Evolutionary conservation across 768 basidiomycete species (phyloP).

Genomic region (Lentinus tigrinus): DNA sequence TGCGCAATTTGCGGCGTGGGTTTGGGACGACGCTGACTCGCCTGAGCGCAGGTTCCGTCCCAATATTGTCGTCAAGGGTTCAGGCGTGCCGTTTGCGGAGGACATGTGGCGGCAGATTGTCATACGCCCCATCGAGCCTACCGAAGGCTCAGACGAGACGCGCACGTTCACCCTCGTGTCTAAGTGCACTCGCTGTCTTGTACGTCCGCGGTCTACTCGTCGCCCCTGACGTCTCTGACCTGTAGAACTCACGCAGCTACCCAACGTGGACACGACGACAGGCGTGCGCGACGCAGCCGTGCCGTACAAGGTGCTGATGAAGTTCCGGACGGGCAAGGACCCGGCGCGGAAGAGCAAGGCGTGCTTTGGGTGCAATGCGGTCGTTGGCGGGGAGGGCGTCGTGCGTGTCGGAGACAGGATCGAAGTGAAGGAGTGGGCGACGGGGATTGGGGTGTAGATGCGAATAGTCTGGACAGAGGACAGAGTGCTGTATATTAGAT

Average conservation of each 20-base stretch:
- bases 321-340: slow-evolving; percentile 64
- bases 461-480: too few species aligned
- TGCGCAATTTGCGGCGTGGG: slow-evolving; percentile 26
- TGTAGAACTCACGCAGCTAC: slow-evolving; percentile 46
- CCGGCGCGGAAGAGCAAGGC: slow-evolving; percentile 46
- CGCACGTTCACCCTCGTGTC: slow-evolving; percentile 56
- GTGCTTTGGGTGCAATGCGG: slow-evolving; percentile 69
- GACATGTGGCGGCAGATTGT: slow-evolving; percentile 65
- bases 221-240: neutral
- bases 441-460: slow-evolving; percentile 14
- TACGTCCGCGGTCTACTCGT: slow-evolving; percentile 34
- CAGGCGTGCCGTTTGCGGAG: slow-evolving; percentile 67
- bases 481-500: too few species aligned
- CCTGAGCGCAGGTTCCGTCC: slow-evolving; percentile 62
- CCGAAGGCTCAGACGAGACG: slow-evolving; percentile 14
- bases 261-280: slow-evolving; percentile 66
- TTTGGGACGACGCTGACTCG: neutral
- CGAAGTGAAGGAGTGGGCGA: slow-evolving; percentile 25
- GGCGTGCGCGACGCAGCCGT: slow-evolving; percentile 70
- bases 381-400: slow-evolving; percentile 48
- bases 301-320: slow-evolving; percentile 73
- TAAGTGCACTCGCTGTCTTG: slow-evolving; percentile 71
- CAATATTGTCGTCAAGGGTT: slow-evolving; percentile 68
- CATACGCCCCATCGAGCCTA: slow-evolving; percentile 36
- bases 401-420: slow-evolving; percentile 64